phyloP scores from a whole-genome alignment of 148 eudicot genomes.

The Selenicereus undatus region DNA sequence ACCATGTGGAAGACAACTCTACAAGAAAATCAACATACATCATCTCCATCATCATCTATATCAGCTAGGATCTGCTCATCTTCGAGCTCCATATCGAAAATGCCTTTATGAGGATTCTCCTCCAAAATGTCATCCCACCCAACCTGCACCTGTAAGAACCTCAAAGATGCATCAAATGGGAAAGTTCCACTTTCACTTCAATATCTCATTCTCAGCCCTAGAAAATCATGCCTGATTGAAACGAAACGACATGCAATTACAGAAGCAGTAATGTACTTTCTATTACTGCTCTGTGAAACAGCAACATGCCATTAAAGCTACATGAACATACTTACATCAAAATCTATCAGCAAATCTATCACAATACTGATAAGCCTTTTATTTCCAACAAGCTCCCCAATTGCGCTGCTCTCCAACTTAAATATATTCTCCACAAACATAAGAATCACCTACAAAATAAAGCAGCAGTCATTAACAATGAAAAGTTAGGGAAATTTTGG shows the following conservation, averaged over 20 bases:
- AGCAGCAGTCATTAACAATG: background rate
- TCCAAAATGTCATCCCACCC: constrained; percentile 69
- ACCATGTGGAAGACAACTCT: background rate
- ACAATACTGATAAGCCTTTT: constrained; percentile 51
- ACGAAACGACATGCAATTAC: background rate
- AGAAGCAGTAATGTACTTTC: background rate
- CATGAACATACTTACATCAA: constrained; percentile 65
- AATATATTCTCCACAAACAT: constrained; percentile 79
- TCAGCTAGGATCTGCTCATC: constrained; percentile 45
- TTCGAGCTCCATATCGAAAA: constrained; percentile 92
- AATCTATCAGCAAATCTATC: constrained; percentile 77
- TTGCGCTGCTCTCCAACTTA: constrained; percentile 65
- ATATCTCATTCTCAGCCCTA: constrained; percentile 2
- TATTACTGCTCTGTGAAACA: background rate
- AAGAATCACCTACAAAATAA: constrained; percentile 41
- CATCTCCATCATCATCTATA: constrained; percentile 44
- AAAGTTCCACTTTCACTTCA: background rate
- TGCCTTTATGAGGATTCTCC: constrained; percentile 74
- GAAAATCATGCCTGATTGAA: background rate
- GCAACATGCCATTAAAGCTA: background rate
- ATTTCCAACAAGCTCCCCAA: constrained; percentile 74
- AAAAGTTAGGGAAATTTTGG: background rate
- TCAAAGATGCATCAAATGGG: constrained; percentile 1
- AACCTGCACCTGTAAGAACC: constrained; percentile 59
- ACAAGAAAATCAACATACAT: constrained; percentile 42